phyloP scores from a whole-genome alignment of 805 yeast species.

The Saccharomycopsis microspora region DNA sequence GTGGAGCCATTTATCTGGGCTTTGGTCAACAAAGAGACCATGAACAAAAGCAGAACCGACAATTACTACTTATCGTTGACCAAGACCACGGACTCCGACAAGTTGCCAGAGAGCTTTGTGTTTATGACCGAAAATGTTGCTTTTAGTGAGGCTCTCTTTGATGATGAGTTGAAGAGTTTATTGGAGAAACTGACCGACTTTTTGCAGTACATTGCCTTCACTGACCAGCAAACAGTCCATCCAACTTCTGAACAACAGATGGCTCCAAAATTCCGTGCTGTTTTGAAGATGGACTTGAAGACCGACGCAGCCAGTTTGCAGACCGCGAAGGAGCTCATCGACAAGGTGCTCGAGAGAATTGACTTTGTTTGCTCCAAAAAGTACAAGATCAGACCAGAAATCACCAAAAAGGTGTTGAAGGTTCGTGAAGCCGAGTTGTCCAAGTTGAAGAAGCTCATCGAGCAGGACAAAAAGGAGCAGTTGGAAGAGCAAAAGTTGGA shows the following conservation, averaged over 20 bases:
- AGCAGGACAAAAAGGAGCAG: conserved; percentile 55
- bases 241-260: conserved; percentile 56
- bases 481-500: conserved; percentile 61
- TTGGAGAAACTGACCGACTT: conserved; percentile 26
- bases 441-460: conserved; percentile 60
- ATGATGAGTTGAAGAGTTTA: conserved; percentile 34
- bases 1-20: conserved; percentile 59
- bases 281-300: conserved; percentile 44
- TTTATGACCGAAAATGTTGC: conserved; percentile 87
- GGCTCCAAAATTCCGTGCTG: conserved; percentile 34
- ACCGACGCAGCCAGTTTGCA: conserved; percentile 36
- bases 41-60: conserved; percentile 65
- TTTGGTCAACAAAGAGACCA: conserved; percentile 71
- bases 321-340: conserved; percentile 37
- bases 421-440: conserved; percentile 65
- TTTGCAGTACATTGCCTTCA: conserved; percentile 61
- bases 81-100: conserved; percentile 60
- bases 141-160: conserved; percentile 52
- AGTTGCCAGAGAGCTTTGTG: conserved; percentile 64
- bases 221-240: conserved; percentile 71
- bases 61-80: conserved; percentile 81
- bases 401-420: conserved; percentile 62
- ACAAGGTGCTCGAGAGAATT: conserved; percentile 45
- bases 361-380: conserved; percentile 43
- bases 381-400: conserved; percentile 58